phyloP scores from a whole-genome alignment of 1,284 basidiomycete genomes.

The Rhodotorula sp. region DNA sequence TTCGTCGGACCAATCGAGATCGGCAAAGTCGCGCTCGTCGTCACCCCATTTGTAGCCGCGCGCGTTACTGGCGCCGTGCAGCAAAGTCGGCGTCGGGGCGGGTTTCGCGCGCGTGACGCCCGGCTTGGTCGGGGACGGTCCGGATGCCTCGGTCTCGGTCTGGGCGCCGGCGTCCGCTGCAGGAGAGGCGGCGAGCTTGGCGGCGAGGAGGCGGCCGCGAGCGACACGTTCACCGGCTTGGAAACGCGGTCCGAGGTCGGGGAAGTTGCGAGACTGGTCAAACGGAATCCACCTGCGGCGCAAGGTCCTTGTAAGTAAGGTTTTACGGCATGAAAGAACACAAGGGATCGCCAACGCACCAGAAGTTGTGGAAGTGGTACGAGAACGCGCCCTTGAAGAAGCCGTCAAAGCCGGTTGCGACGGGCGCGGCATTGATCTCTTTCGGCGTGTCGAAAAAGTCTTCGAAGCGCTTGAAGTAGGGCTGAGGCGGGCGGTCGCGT shows the following conservation, averaged over 20 bases:
- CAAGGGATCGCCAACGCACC: conserved; percentile 2
- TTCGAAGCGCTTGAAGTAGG: conserved; percentile 63
- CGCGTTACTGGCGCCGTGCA: background rate
- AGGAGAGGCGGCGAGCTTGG: conserved; percentile 25
- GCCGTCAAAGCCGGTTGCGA: conserved; percentile 74
- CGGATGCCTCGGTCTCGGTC: background rate
- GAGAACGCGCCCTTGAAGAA: conserved; percentile 82
- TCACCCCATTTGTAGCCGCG: conserved; percentile 37
- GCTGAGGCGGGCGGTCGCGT: conserved; percentile 75
- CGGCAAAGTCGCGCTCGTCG: conserved; percentile 39
- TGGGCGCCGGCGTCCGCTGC: background rate
- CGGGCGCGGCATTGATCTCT: conserved; percentile 66
- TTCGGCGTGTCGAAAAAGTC: conserved; percentile 77
- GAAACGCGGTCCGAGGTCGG: conserved; percentile 81
- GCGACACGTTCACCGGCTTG: conserved; percentile 53
- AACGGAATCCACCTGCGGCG: conserved; percentile 88
- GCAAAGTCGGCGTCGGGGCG: background rate
- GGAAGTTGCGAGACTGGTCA: conserved; percentile 82
- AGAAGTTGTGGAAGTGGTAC: conserved; percentile 61
- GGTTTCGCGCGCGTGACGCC: conserved; percentile 6
- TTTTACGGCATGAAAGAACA: background rate
- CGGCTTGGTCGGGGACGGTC: conserved; percentile 37
- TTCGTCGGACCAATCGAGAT: conserved; percentile 33
- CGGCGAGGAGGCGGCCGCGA: conserved; percentile 42
- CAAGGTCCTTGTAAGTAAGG: background rate